Percentiles rank a stretch among this genome's conserved stretches.
phyloP scores from a whole-genome alignment of 768 basidiomycete genomes.

The Lactifluus hygrophoroides region DNA sequence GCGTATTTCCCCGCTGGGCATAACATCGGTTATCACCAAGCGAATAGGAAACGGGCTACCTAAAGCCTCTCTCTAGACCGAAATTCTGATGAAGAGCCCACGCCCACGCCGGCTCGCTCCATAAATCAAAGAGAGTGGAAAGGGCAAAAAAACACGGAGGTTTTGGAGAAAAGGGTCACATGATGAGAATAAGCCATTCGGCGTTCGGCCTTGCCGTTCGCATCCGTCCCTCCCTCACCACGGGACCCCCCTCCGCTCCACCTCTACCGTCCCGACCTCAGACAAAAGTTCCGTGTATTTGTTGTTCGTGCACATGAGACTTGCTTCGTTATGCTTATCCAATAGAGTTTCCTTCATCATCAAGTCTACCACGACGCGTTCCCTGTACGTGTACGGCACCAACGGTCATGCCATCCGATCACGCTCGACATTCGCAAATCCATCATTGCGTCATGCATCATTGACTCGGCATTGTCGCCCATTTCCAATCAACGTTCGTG shows the following conservation, averaged over 20 bases:
- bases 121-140: too few species aligned
- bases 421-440: not conserved
- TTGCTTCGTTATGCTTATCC: constrained; percentile 21
- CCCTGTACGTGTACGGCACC: constrained; percentile 5
- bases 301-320: constrained; percentile 31
- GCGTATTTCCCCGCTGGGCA: constrained; percentile 1
- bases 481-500: constrained; percentile 4
- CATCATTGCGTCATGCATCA: constrained; percentile 13
- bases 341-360: constrained; percentile 26
- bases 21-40: not conserved
- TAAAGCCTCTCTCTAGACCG: not conserved
- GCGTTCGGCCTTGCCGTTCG: not conserved
- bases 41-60: not conserved
- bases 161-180: constrained; percentile 8
- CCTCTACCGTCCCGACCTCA: not conserved
- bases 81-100: not conserved
- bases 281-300: constrained; percentile 2
- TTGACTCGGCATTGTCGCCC: not conserved
- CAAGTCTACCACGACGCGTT: constrained; percentile 3
- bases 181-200: not conserved
- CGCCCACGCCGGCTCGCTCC: too few species aligned
- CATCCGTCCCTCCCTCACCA: not conserved
- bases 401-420: constrained; percentile 8
- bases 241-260: not conserved
- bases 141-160: too few species aligned